Base-by-base conservation (phyloP, 2,329 filamentous ascomycete species). In the Aspergillus calidoustus region DNA sequence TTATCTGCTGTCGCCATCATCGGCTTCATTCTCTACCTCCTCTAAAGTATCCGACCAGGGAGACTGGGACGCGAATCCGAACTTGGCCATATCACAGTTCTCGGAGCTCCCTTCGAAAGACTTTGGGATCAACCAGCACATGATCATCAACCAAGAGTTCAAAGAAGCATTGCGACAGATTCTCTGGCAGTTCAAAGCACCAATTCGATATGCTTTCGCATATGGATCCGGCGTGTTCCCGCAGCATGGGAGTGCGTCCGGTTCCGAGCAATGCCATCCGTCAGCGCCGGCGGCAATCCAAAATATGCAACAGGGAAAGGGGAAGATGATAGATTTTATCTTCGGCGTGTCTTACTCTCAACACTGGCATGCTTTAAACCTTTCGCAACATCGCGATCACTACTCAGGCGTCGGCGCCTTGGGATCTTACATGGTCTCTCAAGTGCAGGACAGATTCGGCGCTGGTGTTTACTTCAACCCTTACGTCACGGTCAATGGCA, bases 251-350 rank as follows among this genome's bases (percentile, higher is more conserved):
- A 75, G 76, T 47, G 76, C 80, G 49, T 68, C 71, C 4, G 68
- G 71, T 43, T 72, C 70, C 57, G 73, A 64, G 73, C 80, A 73
- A 25, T 84, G 86, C 22, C 94, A 98, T 73, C 90, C 93, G 7
- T 89, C 93, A 64, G 89, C 94, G 1, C 92, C 93, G 1, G 83
- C 88, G 56, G 91, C 92, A 1, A 89, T 98, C 7, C 83, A 90
- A 67, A 91, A 92, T 68, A 91, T 93, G 68, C 94, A 98, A 77
- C 89, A 92, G 70, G 91, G 92, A 31, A 88, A 89, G 1, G 92
- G 92, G 13, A 97, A 97, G 81, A 96, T 98, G 89, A 96, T 99
- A 66, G 95, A 99, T 79, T 97, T 99, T 75, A 96, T 99, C 68
- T 95, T 99, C 74, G 95, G 94, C 28, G 94, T 98, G 11, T 92